These are phyloP conservation scores for Suillus americanus DNA, from an alignment of 768 basidiomycete species.

Conservation along the genomic window DNA sequence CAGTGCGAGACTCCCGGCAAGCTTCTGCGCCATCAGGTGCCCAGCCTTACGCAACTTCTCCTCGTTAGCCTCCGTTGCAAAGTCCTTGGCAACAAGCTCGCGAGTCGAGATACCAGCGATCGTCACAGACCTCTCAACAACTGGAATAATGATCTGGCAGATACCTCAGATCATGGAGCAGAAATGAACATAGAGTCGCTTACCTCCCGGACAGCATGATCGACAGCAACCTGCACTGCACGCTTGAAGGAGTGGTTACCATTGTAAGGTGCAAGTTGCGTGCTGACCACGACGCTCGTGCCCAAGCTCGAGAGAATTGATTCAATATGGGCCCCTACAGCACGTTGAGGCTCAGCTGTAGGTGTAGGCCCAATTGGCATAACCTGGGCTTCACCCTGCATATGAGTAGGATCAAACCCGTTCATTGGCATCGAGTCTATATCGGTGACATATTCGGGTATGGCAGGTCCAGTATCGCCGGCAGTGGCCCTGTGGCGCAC, in stretches of 20 bases:
- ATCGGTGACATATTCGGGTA: conserved; percentile 80
- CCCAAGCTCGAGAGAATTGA: conserved; percentile 71
- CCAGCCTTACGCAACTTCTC: conserved; percentile 89
- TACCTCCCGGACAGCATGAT: conserved; percentile 93
- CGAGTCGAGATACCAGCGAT: conserved; percentile 97
- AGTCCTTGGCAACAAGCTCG: conserved; percentile 94
- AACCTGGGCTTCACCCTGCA: conserved; percentile 57
- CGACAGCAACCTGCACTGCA: conserved; percentile 86
- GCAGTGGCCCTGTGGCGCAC: conserved; percentile 73
- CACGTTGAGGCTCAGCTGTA: conserved; percentile 64
- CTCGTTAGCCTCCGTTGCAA: conserved; percentile 89
- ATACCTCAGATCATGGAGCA: not conserved
- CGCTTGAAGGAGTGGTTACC: conserved; percentile 85
- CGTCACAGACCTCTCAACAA: conserved; percentile 96
- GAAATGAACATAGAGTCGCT: conserved; percentile 10
- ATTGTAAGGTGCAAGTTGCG: conserved; percentile 72
- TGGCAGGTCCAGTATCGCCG: conserved; percentile 58
- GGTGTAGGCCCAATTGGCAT: conserved; percentile 59
- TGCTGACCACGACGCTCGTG: conserved; percentile 72
- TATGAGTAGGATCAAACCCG: conserved; percentile 56
- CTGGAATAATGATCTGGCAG: conserved; percentile 86
- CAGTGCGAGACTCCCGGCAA: conserved; percentile 92
- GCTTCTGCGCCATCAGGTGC: conserved; percentile 94
- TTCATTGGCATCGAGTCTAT: conserved; percentile 79
- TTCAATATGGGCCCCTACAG: conserved; percentile 77